A percentile compares a stretch with the other conserved stretches of the same genome.
phyloP scores from a whole-genome alignment of 345 rosid species.

The Aquilaria malaccensis region DNA sequence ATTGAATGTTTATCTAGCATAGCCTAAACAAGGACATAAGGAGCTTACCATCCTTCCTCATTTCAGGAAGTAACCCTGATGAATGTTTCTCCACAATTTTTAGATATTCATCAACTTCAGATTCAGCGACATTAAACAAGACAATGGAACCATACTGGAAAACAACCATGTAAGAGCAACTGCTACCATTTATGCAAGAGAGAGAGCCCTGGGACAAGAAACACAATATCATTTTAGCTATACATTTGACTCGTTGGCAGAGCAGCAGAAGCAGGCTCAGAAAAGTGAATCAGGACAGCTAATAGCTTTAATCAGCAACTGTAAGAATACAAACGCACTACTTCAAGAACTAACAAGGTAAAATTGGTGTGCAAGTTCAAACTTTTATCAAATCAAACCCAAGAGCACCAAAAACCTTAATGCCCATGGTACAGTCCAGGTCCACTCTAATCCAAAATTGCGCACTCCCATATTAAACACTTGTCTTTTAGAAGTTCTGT shows the following conservation, averaged over 20 bases:
- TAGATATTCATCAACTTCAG: conserved; percentile 79
- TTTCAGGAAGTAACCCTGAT: conserved; percentile 84
- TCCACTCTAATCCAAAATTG: no score
- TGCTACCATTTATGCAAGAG: conserved; percentile 60
- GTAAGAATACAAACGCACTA: no score
- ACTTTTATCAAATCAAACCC: not conserved
- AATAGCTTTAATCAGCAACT: not conserved
- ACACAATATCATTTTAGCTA: not conserved
- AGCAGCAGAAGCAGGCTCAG: no score
- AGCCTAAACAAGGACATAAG: not conserved
- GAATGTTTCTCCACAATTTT: conserved; percentile 83
- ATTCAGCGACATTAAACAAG: conserved; percentile 70
- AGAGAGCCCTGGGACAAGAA: conserved; percentile 52
- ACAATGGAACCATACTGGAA: conserved; percentile 95
- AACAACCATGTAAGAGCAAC: conserved; percentile 82
- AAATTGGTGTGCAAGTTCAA: no score
- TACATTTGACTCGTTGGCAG: not conserved
- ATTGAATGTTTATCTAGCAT: no score
- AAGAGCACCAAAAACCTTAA: not conserved
- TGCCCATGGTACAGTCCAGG: not conserved
- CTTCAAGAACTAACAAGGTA: no score
- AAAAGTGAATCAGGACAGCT: not conserved
- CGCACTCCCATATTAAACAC: no score
- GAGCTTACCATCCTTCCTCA: conserved; percentile 89
- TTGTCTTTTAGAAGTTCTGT: no score